These are phyloP conservation scores for Aspergillus fructus DNA, from an alignment of 2,329 filamentous ascomycete species.

Conservation along the genomic window DNA sequence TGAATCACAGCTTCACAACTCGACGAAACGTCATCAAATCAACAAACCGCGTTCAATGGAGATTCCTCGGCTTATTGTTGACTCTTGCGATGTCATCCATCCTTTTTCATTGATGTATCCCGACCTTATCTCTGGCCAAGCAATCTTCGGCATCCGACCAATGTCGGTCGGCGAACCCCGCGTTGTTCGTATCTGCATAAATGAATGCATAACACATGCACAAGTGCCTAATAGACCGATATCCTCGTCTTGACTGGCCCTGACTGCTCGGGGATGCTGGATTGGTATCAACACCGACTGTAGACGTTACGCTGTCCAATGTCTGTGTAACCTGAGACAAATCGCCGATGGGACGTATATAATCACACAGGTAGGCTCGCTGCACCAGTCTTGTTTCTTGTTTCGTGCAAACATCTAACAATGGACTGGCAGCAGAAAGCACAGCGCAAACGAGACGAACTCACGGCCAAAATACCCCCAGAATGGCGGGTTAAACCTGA, in stretches of 20 bases:
- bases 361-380: background rate
- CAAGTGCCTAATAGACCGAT: background rate
- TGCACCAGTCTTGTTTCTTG: too few species aligned
- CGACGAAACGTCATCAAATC: background rate
- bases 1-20: too few species aligned
- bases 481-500: slow-evolving; percentile 9
- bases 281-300: background rate
- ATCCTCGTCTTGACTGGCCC: background rate
- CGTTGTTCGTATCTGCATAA: too few species aligned
- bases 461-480: slow-evolving; percentile 8
- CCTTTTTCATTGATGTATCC: too few species aligned
- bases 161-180: background rate
- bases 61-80: too few species aligned
- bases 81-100: too few species aligned
- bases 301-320: background rate
- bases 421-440: slow-evolving; percentile 11
- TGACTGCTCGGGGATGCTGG: background rate
- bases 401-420: background rate
- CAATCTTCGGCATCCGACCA: background rate
- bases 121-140: too few species aligned
- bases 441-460: slow-evolving; percentile 8
- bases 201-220: too few species aligned
- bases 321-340: background rate
- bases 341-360: background rate
- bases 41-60: too few species aligned